Percentiles rank a stretch among this genome's conserved stretches.
Conservation (phyloP, 139 green algal genomes). For the Chlamydomonas schloesseri region DNA sequence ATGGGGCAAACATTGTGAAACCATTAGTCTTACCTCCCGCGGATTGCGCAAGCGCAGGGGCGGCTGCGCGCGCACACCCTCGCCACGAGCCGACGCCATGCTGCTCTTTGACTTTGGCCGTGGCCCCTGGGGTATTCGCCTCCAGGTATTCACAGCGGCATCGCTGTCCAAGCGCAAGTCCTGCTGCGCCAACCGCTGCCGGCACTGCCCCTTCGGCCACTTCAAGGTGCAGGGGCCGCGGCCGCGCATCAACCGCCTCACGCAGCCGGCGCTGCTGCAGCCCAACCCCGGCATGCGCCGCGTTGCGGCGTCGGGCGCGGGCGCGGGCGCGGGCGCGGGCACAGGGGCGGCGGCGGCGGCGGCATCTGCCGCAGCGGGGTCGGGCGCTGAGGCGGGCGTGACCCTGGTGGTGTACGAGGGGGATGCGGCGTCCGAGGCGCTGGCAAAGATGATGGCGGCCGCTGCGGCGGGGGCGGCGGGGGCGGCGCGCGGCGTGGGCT, state of each 20-base stretch:
- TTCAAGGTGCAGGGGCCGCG: neutral
- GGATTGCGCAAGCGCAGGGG: no score
- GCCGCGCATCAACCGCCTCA: constrained; percentile 10
- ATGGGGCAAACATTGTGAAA: no score
- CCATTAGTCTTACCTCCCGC: no score
- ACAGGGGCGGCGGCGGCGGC: neutral
- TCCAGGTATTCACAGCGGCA: constrained; percentile 33
- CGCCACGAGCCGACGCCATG: no score
- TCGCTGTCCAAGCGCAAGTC: neutral
- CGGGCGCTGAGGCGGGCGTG: neutral
- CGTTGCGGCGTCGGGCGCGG: neutral
- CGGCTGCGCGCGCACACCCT: no score
- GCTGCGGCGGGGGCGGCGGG: no score
- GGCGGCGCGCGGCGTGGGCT: neutral
- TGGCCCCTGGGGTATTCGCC: no score
- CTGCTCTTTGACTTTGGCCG: no score
- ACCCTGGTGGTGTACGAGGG: constrained; percentile 14
- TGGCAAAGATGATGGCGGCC: neutral
- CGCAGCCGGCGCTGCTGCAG: constrained; percentile 1
- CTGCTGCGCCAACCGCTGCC: constrained; percentile 46
- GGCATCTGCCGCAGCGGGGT: neutral
- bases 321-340: neutral
- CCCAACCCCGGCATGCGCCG: neutral
- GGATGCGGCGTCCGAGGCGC: neutral
- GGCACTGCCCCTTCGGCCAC: constrained; percentile 39